Evolutionary conservation across 441 rosid species (phyloP), one percentile per base, ranked within the genome.

Genomic region (Eruca vesicaria): DNA sequence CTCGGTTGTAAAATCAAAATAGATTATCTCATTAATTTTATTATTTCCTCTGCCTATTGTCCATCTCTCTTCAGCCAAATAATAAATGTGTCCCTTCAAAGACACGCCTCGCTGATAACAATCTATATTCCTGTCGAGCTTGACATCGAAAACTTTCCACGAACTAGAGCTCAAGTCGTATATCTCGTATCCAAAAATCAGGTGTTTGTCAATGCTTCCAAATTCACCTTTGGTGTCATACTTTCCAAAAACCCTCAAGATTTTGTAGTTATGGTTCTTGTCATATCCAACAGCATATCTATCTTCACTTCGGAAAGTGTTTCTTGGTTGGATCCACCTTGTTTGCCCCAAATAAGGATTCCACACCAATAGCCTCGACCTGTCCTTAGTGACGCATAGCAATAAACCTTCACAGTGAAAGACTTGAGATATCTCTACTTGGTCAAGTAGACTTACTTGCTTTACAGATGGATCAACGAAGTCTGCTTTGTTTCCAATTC

Each of bases 61-160:
- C 15, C 15, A 15, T 4, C 15, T 15, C 9, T 41, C 9, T n/a
- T 18, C 16, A 38, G 5, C 57, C 31, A 19, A 3, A 9, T 43
- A 59, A 14, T 70, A 59, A 60, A 21, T 19, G 5, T 43, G 48
- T 29, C 66, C 74, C 12, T 45, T 71, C 35, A 71, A 48, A 71
- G 59, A 45, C 15, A 71, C n/a, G 28, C 33, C 20, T 0, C 11
- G 15, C n/a, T 9, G 14, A 67, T 11, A 2, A 52, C 0, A 12
- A 2, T 0, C 0, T 52, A 48, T 48, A 7, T 11, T 9, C 59
- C 43, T 10, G 28, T 29, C 43, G 18, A 16, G 12, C 0, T 2
- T 48, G 59, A 28, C 7, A 1, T 50, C 5, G 16, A 45, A 18
- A 15, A 45, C 28, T 6, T 3, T 66, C 69, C 69, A 66, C 7